phyloP scores from a whole-genome alignment of 1,284 basidiomycete genomes.

The Psilocybe mexicana region DNA sequence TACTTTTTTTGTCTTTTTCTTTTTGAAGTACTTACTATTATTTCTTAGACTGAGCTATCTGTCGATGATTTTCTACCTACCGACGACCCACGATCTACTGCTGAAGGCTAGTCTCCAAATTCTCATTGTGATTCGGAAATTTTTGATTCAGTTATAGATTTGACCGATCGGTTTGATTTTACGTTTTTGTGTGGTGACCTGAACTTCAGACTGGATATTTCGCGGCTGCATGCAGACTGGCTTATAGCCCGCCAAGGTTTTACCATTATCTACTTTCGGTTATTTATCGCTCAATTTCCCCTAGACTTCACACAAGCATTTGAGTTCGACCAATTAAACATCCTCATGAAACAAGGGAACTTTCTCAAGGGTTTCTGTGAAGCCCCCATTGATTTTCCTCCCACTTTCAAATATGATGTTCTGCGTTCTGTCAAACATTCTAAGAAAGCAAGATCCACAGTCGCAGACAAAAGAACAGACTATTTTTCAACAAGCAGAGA shows the following conservation, averaged over 20 bases:
- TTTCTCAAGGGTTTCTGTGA: conserved; percentile 73
- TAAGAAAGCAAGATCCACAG: conserved; percentile 42
- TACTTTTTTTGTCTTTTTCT: neutral
- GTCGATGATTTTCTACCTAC: conserved; percentile 67
- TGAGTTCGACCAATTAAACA: conserved; percentile 79
- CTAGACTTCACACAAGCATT: conserved; percentile 72
- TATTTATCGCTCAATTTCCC: neutral
- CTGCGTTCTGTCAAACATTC: conserved; percentile 52
- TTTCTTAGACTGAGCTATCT: conserved; percentile 54
- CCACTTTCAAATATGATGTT: conserved; percentile 87
- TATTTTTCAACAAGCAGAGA: conserved; percentile 43
- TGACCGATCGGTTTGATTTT: conserved; percentile 83
- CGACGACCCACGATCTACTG: conserved; percentile 61
- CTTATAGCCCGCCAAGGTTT: conserved; percentile 58
- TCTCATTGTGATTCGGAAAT: conserved; percentile 11
- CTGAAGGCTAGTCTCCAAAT: conserved; percentile 56
- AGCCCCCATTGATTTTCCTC: conserved; percentile 71
- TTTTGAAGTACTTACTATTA: neutral
- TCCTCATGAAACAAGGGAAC: conserved; percentile 63
- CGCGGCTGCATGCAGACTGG: conserved; percentile 76
- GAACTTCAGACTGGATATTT: conserved; percentile 76
- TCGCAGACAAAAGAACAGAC: conserved; percentile 30
- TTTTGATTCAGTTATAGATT: conserved; percentile 42
- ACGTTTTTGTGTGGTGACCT: conserved; percentile 83
- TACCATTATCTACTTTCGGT: neutral